Base-by-base conservation (phyloP, 164 flowering plant species). In the Nelumbo lutea region DNA sequence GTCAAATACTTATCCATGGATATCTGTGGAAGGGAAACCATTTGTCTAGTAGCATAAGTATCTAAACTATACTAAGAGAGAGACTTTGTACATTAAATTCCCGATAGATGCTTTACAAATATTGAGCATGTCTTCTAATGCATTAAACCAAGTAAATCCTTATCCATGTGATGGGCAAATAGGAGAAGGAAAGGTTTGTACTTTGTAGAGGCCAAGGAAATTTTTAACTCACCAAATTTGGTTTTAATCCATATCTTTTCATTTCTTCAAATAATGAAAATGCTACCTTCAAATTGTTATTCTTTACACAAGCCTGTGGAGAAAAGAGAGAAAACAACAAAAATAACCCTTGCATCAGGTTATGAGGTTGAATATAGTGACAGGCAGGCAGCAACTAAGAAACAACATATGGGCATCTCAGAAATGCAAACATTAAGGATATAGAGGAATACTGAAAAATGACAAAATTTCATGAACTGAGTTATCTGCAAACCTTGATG, bases 221-320 rank as follows among this genome's bases (percentile, higher is more conserved):
- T 27, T 27, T 27, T 27, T 6, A 2, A 70, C 84, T 83, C 68
- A 93, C 98, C 92, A 82, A 60, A 82, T 90, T 93, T 58, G 98
- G 96, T 72, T 75, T 77, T 71, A 93, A 71, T 41, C 74, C 79
- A 64, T 80, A 60, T 66, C 79, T 81, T 79, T 88, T 87, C 98
- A 93, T 93, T 81, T 90, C 89, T 73, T 77, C 83, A 71, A 79
- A 90, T 66, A 93, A 77, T 60, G 80, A 78, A 75, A 88, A 90
- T 40, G 98, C 98, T 50, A 74, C 64, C 68, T 77, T 79, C 78
- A 84, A 68, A 53, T 78, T 69, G 73, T 83, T 81, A 67, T 75
- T 75, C 74, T 81, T 83, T 42, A 90, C 91, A 55, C 96, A 93
- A 69, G 88, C 90, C 98, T 93, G 76, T 61, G 9, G 69, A 70